Percentiles rank a stretch among this genome's conserved stretches.
Evolutionary conservation across 2,329 filamentous ascomycete genomes (phyloP).

Genomic region (Claviceps cyperi): DNA sequence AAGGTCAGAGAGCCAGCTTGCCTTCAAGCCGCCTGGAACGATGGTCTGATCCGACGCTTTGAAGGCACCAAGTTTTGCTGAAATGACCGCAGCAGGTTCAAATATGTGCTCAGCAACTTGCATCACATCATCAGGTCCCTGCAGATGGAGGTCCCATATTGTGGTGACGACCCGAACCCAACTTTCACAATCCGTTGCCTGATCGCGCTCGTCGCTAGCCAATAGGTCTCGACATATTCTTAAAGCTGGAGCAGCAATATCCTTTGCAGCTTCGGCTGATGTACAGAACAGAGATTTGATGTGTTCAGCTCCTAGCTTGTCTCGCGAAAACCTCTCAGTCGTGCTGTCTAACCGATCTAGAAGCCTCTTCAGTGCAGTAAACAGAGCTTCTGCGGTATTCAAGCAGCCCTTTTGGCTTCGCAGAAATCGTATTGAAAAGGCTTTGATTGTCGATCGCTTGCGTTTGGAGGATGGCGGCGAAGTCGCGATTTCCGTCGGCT

Average conservation of each 20-base stretch:
- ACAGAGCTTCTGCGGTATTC: slow-evolving; percentile 31
- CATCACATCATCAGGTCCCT: slow-evolving; percentile 29
- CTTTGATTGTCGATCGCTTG: slow-evolving; percentile 26
- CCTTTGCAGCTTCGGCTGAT: slow-evolving; percentile 31
- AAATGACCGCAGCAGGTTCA: slow-evolving; percentile 19
- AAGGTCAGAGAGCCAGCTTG: slow-evolving; percentile 31
- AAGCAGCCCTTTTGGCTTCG: slow-evolving; percentile 27
- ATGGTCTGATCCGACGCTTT: slow-evolving; percentile 7
- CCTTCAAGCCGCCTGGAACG: slow-evolving; percentile 9
- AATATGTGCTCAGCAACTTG: slow-evolving; percentile 36
- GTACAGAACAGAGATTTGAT: slow-evolving; percentile 41
- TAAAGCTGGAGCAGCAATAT: slow-evolving; percentile 31
- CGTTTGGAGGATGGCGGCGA: slow-evolving; percentile 23
- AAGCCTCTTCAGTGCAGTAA: slow-evolving; percentile 31
- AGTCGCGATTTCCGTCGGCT: slow-evolving; percentile 14
- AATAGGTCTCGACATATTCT: slow-evolving; percentile 28
- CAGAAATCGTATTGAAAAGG: slow-evolving; percentile 26
- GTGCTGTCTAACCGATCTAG: slow-evolving; percentile 28
- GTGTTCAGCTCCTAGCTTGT: slow-evolving; percentile 41
- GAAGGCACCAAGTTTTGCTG: slow-evolving; percentile 25
- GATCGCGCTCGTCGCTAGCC: slow-evolving; percentile 16
- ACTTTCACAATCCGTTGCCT: slow-evolving; percentile 22
- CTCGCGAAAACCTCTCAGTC: slow-evolving; percentile 22
- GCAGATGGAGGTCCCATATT: slow-evolving; percentile 41
- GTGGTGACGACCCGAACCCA: slow-evolving; percentile 34